A percentile compares a stretch with the other conserved stretches of the same genome.
phyloP scores from a whole-genome alignment of 2,329 filamentous ascomycete genomes.

The Zasmidium citrigriseum region DNA sequence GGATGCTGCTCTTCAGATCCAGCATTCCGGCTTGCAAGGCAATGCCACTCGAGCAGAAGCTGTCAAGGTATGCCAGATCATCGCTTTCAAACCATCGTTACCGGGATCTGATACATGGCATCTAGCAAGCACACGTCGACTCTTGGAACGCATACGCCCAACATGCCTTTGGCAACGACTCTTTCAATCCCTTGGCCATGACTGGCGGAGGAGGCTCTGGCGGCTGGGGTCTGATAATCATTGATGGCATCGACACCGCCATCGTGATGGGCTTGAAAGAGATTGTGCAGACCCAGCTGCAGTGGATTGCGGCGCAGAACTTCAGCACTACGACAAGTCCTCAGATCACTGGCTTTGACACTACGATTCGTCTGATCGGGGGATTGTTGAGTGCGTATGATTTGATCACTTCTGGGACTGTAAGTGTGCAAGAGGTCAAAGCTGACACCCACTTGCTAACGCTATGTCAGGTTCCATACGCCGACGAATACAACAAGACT shows the following conservation, averaged over 20 bases:
- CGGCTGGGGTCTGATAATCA: conserved; percentile 29
- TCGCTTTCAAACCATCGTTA: too few relatives aligned
- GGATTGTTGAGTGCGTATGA: conserved; percentile 30
- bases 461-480: too few relatives aligned
- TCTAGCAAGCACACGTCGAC: conserved; percentile 29
- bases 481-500: conserved; percentile 19
- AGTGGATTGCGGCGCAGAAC: conserved; percentile 24
- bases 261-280: conserved; percentile 26
- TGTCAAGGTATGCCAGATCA: too few relatives aligned
- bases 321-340: conserved; percentile 15
- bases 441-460: too few relatives aligned
- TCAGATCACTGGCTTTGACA: conserved; percentile 24
- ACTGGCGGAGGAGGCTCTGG: conserved; percentile 29
- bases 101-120: too few relatives aligned
- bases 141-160: conserved; percentile 38
- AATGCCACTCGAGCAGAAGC: too few relatives aligned
- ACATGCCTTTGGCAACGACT: conserved; percentile 37
- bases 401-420: conserved; percentile 22
- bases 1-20: too few relatives aligned
- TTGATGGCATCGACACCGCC: conserved; percentile 27
- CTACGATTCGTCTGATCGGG: conserved; percentile 28
- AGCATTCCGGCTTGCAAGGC: too few relatives aligned
- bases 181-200: conserved; percentile 30
- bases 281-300: conserved; percentile 20
- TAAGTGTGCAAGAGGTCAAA: too few relatives aligned